Percentiles rank a stretch among this genome's conserved stretches.
Evolutionary conservation across 129 eudicot species (phyloP).

Genomic region (Flaveria robusta): DNA sequence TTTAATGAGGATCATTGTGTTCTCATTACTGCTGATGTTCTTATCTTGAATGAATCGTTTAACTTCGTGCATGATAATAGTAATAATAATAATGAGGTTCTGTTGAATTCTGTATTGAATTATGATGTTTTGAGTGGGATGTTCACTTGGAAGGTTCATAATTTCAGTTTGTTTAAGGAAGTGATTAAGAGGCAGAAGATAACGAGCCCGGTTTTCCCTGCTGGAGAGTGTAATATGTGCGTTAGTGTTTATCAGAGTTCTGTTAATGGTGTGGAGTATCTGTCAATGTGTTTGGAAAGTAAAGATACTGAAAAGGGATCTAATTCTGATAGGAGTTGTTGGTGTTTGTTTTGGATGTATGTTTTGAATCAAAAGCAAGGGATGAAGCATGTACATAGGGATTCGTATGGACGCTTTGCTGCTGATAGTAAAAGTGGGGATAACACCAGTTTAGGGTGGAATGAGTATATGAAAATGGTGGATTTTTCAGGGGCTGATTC

Average conservation of each 20-base stretch:
- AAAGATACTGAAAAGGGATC: slow-evolving; percentile 81
- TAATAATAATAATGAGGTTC: slow-evolving; percentile 41
- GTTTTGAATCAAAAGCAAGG: slow-evolving; percentile 93
- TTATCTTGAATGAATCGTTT: slow-evolving; percentile 67
- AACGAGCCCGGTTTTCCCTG: slow-evolving; percentile 94
- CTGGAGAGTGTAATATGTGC: slow-evolving; percentile 93
- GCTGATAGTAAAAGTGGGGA: slow-evolving; percentile 93
- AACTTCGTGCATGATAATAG: slow-evolving; percentile 57
- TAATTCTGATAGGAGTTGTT: slow-evolving; percentile 79
- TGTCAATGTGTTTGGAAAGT: slow-evolving; percentile 99
- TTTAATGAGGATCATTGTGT: slow-evolving; percentile 50
- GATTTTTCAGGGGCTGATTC: slow-evolving; percentile 67
- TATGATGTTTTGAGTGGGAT: slow-evolving; percentile 88
- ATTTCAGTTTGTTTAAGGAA: slow-evolving; percentile 82
- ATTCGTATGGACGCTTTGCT: slow-evolving; percentile 93
- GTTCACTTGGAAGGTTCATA: slow-evolving; percentile 93
- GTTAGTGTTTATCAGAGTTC: slow-evolving; percentile 94
- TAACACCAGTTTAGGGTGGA: slow-evolving; percentile 98
- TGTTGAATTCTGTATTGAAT: slow-evolving; percentile 20
- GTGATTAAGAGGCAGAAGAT: slow-evolving; percentile 98
- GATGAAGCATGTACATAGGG: slow-evolving; percentile 80
- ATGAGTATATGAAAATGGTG: slow-evolving; percentile 91
- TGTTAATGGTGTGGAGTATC: slow-evolving; percentile 80
- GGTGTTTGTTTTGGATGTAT: slow-evolving; percentile 98
- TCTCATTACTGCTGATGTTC: slow-evolving; percentile 76